Conservation (phyloP, 176 grass and related monocot species). For the Themeda triandra region DNA sequence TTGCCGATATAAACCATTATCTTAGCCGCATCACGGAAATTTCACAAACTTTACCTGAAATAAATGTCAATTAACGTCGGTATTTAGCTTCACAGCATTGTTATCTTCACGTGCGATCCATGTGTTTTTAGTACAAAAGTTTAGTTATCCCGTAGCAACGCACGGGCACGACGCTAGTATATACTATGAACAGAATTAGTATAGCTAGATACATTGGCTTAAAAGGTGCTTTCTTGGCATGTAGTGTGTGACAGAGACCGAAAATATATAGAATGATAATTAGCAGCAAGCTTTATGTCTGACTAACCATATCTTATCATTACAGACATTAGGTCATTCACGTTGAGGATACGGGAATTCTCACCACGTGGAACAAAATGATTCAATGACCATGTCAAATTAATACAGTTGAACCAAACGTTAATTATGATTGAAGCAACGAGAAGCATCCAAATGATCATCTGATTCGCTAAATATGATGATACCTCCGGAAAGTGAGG, state of each 20-base stretch:
- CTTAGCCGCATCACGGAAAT: too few species aligned
- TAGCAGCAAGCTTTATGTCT: not conserved
- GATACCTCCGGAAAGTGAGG: not conserved
- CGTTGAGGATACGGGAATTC: not conserved
- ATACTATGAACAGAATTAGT: not conserved
- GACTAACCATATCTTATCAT: not conserved
- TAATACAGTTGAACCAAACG: not conserved
- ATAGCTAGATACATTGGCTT: not conserved
- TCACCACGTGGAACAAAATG: not conserved
- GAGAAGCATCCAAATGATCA: not conserved
- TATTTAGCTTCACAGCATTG: too few species aligned
- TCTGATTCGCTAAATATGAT: not conserved
- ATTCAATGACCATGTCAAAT: not conserved
- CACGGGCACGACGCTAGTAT: too few species aligned
- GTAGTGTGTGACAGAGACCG: not conserved
- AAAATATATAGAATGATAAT: not conserved
- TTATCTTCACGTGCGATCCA: too few species aligned
- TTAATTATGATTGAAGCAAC: not conserved
- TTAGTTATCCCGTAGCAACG: too few species aligned
- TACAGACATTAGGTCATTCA: not conserved
- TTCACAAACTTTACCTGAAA: too few species aligned
- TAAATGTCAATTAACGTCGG: too few species aligned
- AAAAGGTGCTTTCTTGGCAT: conserved; percentile 9
- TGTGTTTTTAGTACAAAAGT: too few species aligned
- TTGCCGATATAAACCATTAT: too few species aligned